A percentile compares a stretch with the other conserved stretches of the same genome.
Conservation (phyloP, 164 flowering plant species). For the Vitis amurensis region DNA sequence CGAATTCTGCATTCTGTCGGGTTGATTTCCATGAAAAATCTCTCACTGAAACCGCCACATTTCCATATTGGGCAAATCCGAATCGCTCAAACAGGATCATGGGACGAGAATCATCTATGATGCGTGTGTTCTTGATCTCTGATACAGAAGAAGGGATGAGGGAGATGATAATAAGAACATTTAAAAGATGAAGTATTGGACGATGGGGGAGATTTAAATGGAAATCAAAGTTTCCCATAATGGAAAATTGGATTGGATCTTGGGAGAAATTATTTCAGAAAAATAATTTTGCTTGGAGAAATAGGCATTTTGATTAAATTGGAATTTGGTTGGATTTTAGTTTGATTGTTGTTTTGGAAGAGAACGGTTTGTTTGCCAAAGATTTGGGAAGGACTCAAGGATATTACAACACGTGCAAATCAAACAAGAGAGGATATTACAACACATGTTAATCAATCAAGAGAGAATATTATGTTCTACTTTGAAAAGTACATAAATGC, state of each 20-base stretch:
- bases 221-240: slow-evolving; percentile 11
- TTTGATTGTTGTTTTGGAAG: slow-evolving; percentile 11
- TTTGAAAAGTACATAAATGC: no score
- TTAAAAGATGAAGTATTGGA: slow-evolving; percentile 11
- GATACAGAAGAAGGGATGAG: slow-evolving; percentile 14
- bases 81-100: slow-evolving; percentile 43
- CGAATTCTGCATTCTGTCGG: slow-evolving; percentile 9
- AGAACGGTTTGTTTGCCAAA: slow-evolving; percentile 31
- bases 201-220: background rate
- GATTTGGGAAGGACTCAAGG: slow-evolving; percentile 15
- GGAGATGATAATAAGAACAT: slow-evolving; percentile 13
- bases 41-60: slow-evolving; percentile 18
- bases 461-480: no score
- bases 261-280: background rate
- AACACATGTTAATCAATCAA: no score
- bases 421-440: no score
- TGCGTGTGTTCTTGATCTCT: slow-evolving; percentile 35
- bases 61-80: slow-evolving; percentile 34
- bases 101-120: slow-evolving; percentile 38
- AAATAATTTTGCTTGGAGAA: background rate
- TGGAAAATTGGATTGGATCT: background rate
- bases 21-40: slow-evolving; percentile 35
- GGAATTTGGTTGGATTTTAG: background rate
- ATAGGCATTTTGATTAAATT: background rate
- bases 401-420: no score